These are phyloP conservation scores for Drechslerella coelobrocha DNA, from an alignment of 2,329 filamentous ascomycete species.

Conservation along the genomic window DNA sequence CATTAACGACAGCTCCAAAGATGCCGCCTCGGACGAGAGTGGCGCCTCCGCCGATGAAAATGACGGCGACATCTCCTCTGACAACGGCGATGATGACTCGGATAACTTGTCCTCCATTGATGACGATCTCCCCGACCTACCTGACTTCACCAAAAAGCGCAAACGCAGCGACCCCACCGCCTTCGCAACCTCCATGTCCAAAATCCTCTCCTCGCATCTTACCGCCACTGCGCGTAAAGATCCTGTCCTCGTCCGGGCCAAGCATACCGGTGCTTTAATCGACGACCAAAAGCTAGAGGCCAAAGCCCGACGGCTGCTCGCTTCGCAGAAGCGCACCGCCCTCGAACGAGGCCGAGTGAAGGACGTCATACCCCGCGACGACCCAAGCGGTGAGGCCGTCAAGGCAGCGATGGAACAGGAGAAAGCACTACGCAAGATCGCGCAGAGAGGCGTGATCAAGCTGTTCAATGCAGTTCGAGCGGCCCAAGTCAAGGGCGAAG, in stretches of 20 bases:
- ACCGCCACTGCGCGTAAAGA: conserved; percentile 81
- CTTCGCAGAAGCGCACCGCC: conserved; percentile 78
- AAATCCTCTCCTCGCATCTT: conserved; percentile 89
- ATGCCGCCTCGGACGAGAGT: conserved; percentile 16
- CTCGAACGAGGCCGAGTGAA: conserved; percentile 86
- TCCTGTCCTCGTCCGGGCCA: conserved; percentile 85
- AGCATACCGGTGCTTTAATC: conserved; percentile 71
- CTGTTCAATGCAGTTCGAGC: conserved; percentile 94
- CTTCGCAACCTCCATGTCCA: conserved; percentile 90
- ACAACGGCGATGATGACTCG: conserved; percentile 47
- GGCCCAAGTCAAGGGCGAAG: conserved; percentile 85
- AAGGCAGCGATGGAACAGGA: conserved; percentile 64
- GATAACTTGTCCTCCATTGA: conserved; percentile 56
- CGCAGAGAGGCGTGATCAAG: conserved; percentile 71
- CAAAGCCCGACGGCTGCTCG: conserved; percentile 78
- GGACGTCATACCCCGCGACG: conserved; percentile 71
- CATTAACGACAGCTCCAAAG: conserved; percentile 15
- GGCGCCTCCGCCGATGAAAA: conserved; percentile 18
- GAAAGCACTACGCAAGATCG: conserved; percentile 52
- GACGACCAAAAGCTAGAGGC: conserved; percentile 70
- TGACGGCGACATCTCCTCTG: conserved; percentile 57
- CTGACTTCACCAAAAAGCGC: conserved; percentile 62
- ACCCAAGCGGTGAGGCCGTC: conserved; percentile 57
- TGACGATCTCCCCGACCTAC: conserved; percentile 54
- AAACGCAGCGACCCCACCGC: conserved; percentile 86